Conservation (phyloP, 2,329 filamentous ascomycete species). For the Aspergillaceae sp. region DNA sequence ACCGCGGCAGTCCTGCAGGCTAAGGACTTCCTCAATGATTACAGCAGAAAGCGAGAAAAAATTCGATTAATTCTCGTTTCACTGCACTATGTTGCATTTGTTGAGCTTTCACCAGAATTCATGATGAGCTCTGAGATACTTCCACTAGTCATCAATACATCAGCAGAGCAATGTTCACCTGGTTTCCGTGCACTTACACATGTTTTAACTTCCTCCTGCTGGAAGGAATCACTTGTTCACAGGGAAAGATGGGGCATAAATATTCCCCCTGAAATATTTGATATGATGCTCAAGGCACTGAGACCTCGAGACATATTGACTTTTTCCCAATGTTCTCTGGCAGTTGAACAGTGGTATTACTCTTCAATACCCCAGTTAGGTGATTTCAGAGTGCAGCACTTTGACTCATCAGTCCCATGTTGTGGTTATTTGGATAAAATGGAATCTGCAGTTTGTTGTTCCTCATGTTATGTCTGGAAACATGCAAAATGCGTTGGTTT, state of each 20-base stretch:
- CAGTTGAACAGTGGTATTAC: constrained; percentile 14
- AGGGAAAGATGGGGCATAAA: constrained; percentile 9
- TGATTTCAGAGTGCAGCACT: constrained; percentile 7
- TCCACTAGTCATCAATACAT: constrained; percentile 10
- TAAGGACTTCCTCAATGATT: not conserved
- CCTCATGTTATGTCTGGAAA: not conserved
- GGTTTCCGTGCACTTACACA: constrained; percentile 15
- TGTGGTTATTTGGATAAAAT: constrained; percentile 10
- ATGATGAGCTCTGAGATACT: constrained; percentile 6
- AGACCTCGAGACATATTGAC: constrained; percentile 13
- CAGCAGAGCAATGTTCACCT: constrained; percentile 16
- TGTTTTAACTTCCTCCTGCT: constrained; percentile 15
- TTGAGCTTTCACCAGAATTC: constrained; percentile 9
- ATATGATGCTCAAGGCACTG: constrained; percentile 8
- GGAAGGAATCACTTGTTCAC: constrained; percentile 8
- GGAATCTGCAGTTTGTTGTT: not conserved
- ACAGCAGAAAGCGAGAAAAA: not conserved
- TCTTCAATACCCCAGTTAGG: constrained; percentile 13
- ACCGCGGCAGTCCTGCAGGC: not conserved
- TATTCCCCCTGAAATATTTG: constrained; percentile 9
- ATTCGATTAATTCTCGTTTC: constrained; percentile 14
- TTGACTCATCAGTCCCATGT: constrained; percentile 13
- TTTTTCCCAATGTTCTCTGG: constrained; percentile 16
- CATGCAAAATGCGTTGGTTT: not conserved
- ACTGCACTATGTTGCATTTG: constrained; percentile 13